Percentiles rank a stretch among this genome's conserved stretches.
phyloP scores from a whole-genome alignment of 345 rosid species.

The Hibiscus trionum region DNA sequence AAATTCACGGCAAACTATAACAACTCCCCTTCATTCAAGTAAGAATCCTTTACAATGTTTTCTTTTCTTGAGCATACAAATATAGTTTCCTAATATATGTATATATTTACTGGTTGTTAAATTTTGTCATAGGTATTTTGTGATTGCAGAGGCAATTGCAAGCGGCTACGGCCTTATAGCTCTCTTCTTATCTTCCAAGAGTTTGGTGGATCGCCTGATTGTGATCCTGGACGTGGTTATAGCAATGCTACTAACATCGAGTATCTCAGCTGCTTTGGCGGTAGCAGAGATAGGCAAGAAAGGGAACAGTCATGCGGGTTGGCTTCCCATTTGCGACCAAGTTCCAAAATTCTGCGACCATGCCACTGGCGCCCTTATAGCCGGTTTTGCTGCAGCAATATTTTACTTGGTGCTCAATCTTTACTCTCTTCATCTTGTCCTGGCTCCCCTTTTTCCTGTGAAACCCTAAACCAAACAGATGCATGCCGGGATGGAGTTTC shows the following conservation, averaged over 20 bases:
- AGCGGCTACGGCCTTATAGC: conserved; percentile 28
- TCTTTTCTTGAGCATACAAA: not conserved
- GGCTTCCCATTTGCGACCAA: conserved; percentile 51
- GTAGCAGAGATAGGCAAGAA: conserved; percentile 50
- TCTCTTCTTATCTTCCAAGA: conserved; percentile 23
- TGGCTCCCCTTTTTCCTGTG: conserved; percentile 25
- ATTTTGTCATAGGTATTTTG: conserved; percentile 32
- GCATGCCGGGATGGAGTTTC: not conserved
- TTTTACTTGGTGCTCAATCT: conserved; percentile 32
- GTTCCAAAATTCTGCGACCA: conserved; percentile 44
- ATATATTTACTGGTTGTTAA: not conserved
- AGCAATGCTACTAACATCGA: conserved; percentile 32
- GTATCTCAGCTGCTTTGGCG: conserved; percentile 52
- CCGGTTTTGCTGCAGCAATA: conserved; percentile 34
- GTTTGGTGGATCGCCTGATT: conserved; percentile 21
- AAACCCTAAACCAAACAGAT: conserved; percentile 16
- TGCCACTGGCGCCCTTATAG: conserved; percentile 30
- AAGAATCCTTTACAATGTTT: conserved; percentile 1
- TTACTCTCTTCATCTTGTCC: conserved; percentile 25
- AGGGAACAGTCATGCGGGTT: conserved; percentile 52
- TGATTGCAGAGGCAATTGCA: conserved; percentile 44
- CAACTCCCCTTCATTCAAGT: conserved; percentile 45
- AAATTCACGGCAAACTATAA: conserved; percentile 46
- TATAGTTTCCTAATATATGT: not conserved
- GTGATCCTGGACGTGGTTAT: conserved; percentile 38